Evolutionary conservation across 1,284 basidiomycete genomes (phyloP), one percentile per base, ranked within the genome.

Genomic region (Malassezia slooffiae): DNA sequence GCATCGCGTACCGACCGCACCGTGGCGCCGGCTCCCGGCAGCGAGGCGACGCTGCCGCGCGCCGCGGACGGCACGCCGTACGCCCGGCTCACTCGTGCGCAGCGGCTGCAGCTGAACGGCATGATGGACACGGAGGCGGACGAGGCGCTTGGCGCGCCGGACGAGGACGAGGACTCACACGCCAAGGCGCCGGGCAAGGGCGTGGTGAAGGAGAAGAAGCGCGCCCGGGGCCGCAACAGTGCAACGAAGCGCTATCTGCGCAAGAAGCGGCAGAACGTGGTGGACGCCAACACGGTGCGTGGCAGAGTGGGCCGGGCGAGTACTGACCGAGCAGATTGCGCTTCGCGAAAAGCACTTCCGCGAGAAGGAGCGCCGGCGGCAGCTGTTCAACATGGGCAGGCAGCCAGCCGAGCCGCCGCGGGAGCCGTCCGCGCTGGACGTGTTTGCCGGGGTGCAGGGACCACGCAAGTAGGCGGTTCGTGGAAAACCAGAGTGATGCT

Each of bases 1-100:
- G 79, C 63, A 72, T 78, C 55, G 73, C 78, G 67, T 76, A 75
- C 66, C 34, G 70, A 86, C 68, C 21, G 30, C 17, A 17, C 31
- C 12, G 37, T 33, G 16, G 43, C 17, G 8, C 44, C 38, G 31
- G 37, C 37, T 21, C 34, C 28, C 41, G 53, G n/a, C 11, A 24
- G 13, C 41, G 49, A 24, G 11, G 28, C 39, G 21, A 41, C 54
- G 1, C 47, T 58, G 8, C 47, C 34, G 12, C 36, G 49, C 1
- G 49, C 54, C n/a, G 49, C 56, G 0, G 66, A 68, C 41, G 63
- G 63, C 4, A 41, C 57, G n/a, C 46, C 66, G 4, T 69, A 63
- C 33, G 52, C 64, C 4, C 50, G 62, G 7, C 43, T 69, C 0
- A 51, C 55, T 9, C 52, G 66, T 1, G 34, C 58, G 26, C 64